A percentile compares a stretch with the other conserved stretches of the same genome.
Conservation (phyloP, 768 basidiomycete genomes). For the Mycena olivaceomarginata region DNA sequence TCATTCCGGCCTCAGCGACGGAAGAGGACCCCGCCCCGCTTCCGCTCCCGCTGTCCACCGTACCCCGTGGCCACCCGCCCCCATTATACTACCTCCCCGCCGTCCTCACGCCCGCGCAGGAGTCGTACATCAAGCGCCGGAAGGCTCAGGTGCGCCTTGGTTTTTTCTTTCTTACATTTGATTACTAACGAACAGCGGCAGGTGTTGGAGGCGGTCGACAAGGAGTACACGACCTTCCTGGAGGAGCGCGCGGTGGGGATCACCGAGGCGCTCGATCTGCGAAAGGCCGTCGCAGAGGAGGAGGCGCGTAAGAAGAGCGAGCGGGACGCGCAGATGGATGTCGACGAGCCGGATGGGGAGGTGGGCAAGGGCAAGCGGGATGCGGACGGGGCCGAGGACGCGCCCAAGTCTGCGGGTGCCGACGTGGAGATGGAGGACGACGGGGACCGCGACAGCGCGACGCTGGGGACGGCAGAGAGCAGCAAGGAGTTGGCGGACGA, state of each 20-base stretch:
- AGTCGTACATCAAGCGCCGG: slow-evolving; percentile 76
- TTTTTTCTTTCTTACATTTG: background rate
- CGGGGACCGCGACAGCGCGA: slow-evolving; percentile 53
- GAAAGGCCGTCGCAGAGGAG: slow-evolving; percentile 80
- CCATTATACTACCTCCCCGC: slow-evolving; percentile 88
- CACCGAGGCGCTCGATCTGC: slow-evolving; percentile 76
- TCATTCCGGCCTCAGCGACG: slow-evolving; percentile 62
- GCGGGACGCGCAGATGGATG: slow-evolving; percentile 35
- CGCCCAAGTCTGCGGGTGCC: slow-evolving; percentile 42
- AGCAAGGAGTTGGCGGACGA: slow-evolving; percentile 56
- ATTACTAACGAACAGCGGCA: slow-evolving; percentile 51
- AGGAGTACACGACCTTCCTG: slow-evolving; percentile 81
- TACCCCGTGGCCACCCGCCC: slow-evolving; percentile 81
- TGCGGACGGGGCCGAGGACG: slow-evolving; percentile 9
- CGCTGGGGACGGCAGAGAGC: slow-evolving; percentile 52
- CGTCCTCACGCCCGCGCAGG: slow-evolving; percentile 80
- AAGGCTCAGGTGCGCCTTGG: slow-evolving; percentile 74
- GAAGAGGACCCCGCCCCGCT: slow-evolving; percentile 58
- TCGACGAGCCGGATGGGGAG: slow-evolving; percentile 62
- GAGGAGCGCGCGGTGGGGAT: slow-evolving; percentile 76
- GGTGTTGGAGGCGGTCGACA: slow-evolving; percentile 78
- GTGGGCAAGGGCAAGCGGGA: slow-evolving; percentile 70
- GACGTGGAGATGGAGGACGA: slow-evolving; percentile 62
- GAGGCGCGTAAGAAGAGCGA: slow-evolving; percentile 70
- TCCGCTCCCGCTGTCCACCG: slow-evolving; percentile 63